phyloP scores from a whole-genome alignment of 2,329 filamentous ascomycete genomes.

The Pyricularia sp. region DNA sequence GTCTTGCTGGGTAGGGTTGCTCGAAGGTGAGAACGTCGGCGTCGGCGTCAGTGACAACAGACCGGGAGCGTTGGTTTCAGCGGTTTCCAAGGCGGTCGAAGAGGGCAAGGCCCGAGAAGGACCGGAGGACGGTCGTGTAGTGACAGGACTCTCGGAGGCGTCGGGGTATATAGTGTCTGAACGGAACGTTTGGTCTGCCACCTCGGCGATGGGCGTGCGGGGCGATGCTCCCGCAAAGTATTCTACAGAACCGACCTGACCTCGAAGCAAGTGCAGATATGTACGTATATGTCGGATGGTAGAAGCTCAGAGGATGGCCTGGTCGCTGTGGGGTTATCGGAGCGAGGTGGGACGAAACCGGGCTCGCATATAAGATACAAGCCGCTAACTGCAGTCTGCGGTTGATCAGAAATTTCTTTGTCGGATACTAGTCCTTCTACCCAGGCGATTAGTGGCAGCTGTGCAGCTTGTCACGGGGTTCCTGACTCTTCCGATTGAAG shows the following conservation, averaged over 20 bases:
- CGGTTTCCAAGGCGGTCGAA: neutral
- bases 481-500: neutral
- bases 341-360: neutral
- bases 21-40: neutral
- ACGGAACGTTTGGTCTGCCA: slow-evolving; percentile 3
- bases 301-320: neutral
- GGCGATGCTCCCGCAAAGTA: slow-evolving; percentile 2
- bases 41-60: neutral
- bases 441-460: neutral
- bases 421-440: neutral
- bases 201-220: slow-evolving; percentile 2
- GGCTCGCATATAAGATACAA: neutral
- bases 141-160: neutral
- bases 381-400: neutral
- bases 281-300: neutral
- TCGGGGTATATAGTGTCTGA: slow-evolving; percentile 1
- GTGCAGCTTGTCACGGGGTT: neutral
- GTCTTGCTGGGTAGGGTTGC: neutral
- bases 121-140: neutral
- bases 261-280: neutral
- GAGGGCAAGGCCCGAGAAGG: neutral
- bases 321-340: neutral
- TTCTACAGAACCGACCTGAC: neutral
- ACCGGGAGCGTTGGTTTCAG: neutral
- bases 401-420: neutral